Evolutionary conservation across 106 monocot genomes (phyloP), one percentile per base, ranked within the genome.

Genomic region (Acorus gramineus): DNA sequence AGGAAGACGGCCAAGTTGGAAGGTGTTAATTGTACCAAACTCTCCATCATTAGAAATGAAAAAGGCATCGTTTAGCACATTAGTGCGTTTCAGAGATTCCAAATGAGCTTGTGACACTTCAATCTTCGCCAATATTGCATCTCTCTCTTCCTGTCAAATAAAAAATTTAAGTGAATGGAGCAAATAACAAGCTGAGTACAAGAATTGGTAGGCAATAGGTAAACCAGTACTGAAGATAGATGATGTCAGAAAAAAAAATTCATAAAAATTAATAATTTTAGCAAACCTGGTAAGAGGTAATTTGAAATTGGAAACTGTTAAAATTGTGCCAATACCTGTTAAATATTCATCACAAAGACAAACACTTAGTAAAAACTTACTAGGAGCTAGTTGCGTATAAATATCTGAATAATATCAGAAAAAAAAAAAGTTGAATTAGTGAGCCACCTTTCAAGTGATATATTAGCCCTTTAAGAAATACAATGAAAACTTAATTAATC

Each of bases 11-110:
- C 98, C 98, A 73, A 98, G 91, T 47, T 91, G 80, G 49, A 98
- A 98, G 64, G 91, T 98, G 71, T 88, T 98, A 47, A 92, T 98
- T 6, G 88, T 98, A 60, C 98, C 91, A 74, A 98, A 91, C 58
- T 91, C 98, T 62, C 91, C 91, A 72, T 91, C 98, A 85, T 86
- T 85, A 57, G 71, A 85, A 69, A 98, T 98, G 66, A 69, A 74
- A 65, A 98, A 98, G 1, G 88, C 98, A 78, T 98, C 85, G 76
- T 81, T 89, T 49, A 98, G 67, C 55, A 98, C 98, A 81, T 98
- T 98, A 50, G 85, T 92, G 13, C 83, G 72, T 77, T 91, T 91
- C 64, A 98, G 74, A 50, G 85, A 59, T 66, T 98, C 96, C 45
- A 98, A 58, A 76, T 98, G 96, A 59, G 88, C 82, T 71, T 98